Evolutionary conservation across 495 filamentous ascomycete species (phyloP), one percentile per base, ranked within the genome.

Genomic region (Parmelia sp.): DNA sequence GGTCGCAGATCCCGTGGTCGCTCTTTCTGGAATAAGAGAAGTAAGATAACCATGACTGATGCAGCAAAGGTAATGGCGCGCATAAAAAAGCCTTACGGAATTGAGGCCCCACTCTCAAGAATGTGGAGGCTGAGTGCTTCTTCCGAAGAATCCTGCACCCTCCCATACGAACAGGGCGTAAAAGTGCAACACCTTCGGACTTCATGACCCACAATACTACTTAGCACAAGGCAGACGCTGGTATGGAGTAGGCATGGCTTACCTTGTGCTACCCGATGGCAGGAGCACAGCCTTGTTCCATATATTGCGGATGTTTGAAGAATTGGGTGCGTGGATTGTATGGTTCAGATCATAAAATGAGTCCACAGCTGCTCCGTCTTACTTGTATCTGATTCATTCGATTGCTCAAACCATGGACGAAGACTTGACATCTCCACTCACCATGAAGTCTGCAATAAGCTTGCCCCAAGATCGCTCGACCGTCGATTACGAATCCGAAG

Each of bases 401-500:
- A 1, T 2, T 21, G 0, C 0, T 44, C 0, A 21, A 12, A 17
- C 49, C 2, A 58, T 58, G 35, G 57, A 58, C 11, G 45, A 49
- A 0, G 17, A 3, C 10, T 39, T 12, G 1, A 36, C 27, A 9
- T 45, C 44, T 29, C 27, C 44, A 6, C 40, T 36, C 17, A 44
- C 23, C 27, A 63, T 56, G 61, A 61, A 31, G 19, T 25, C 60
- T 21, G 25, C 57, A 2, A 23, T 51, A 11, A 37, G 31, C 9
- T 3, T 35, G 21, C 40, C n/a, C 21, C 23, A 10, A 8, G 44
- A 53, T 3, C 51, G 10, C 23, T 58, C 47, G 12, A 57, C 57
- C 19, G 57, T 63, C 35, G 11, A 62, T 44, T 64, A 57, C 27
- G 51, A 66, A 3, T 47, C 49, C 23, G 25, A 57, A 57, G 59